Conservation (phyloP, 306 rosid genomes). For the Begonia peltatifolia region DNA sequence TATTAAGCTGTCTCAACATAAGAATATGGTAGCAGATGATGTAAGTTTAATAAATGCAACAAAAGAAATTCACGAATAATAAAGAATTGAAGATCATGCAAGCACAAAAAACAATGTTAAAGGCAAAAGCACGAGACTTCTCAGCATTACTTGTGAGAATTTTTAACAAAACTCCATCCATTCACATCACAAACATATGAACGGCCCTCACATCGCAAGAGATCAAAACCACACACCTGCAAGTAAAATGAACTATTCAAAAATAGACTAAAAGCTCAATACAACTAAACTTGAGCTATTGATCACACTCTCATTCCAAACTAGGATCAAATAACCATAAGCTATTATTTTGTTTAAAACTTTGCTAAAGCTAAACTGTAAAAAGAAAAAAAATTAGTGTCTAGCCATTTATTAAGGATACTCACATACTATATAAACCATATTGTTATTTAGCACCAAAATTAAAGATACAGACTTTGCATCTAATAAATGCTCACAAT, state of each 20-base stretch:
- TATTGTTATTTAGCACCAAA: no score
- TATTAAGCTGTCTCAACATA: no score
- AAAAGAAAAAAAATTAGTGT: no score
- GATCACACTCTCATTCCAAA: no score
- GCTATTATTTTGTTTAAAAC: no score
- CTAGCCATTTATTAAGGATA: no score
- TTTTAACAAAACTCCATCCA: constrained; percentile 99
- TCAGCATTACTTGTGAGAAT: constrained; percentile 71
- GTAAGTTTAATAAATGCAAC: not conserved
- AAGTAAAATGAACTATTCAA: constrained; percentile 14
- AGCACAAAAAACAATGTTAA: constrained; percentile 1
- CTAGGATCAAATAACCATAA: no score
- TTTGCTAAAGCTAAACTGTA: no score
- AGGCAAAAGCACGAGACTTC: constrained; percentile 6
- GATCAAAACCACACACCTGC: constrained; percentile 99
- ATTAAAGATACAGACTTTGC: no score
- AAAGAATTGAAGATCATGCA: not conserved
- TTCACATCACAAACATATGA: constrained; percentile 98
- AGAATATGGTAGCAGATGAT: not conserved
- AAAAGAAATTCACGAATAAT: not conserved
- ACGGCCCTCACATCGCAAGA: constrained; percentile 83
- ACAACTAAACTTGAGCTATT: no score
- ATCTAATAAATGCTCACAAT: no score
- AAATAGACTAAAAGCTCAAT: not conserved
- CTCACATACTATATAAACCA: no score